Evolutionary conservation across 2,329 filamentous ascomycete species (phyloP), one percentile per base, ranked within the genome.

Genomic region (Teratosphaeria viscida): DNA sequence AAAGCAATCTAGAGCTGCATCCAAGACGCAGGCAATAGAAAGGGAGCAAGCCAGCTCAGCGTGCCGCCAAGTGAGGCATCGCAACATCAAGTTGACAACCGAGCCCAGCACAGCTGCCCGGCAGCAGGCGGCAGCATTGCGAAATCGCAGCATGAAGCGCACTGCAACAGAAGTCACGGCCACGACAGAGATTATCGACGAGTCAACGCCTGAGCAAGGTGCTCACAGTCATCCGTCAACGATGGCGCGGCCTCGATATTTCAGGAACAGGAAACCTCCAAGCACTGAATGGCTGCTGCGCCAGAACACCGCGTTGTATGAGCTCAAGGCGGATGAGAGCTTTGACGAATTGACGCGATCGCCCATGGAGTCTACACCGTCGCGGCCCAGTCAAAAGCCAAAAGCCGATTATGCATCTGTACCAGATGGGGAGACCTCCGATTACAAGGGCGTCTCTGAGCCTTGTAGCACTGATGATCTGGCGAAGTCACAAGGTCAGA

Each of bases 31-130:
- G 43, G 19, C 43, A 2, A 27, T 58, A 11, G 56, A 62, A 19
- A 55, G 57, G 34, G 55, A 61, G 19, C 27, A 59, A 34, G 60
- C 61, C 8, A 52, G 16, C 5, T 60, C 62, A 12, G 53, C 54
- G 19, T 64, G 59, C 29, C 43, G 56, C 7, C 34, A 23, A 26
- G 29, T 35, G 32, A 57, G 52, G 26, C 39, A 37, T 10, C 8
- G 23, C 11, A 58, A 56, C 54, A 7, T 57, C 14, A 32, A 47
- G 16, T n/a, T 66, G 26, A 60, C 61, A n/a, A 19, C 55, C 12
- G 59, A 60, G 23, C 64, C 63, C 3, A 65, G 64, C 57, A 27
- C 54, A 6, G 63, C 63, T 8, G 64, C 60, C 23, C 53, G 65
- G 4, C 57, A 54, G n/a, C 47, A 57, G 27, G 62, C 64, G n/a